These are phyloP conservation scores for Ricinus communis DNA, from an alignment of 345 rosid species.

Conservation along the genomic window DNA sequence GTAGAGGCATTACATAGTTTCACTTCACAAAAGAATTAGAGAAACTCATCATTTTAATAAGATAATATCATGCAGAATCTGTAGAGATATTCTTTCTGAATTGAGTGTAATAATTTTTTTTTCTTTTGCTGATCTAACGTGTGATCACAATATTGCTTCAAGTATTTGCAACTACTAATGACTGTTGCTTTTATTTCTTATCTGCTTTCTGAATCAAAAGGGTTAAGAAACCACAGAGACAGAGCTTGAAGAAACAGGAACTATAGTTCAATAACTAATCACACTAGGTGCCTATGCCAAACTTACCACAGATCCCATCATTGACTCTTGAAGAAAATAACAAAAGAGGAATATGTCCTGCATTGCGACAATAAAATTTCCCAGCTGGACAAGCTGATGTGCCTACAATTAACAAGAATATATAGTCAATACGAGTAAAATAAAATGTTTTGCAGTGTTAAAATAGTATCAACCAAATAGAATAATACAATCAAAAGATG, in stretches of 20 bases:
- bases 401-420: conserved; percentile 42
- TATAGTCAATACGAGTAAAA: background rate
- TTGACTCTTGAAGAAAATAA: conserved; percentile 90
- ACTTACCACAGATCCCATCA: conserved; percentile 92
- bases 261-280: background rate
- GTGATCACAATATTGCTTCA: background rate
- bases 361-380: conserved; percentile 79
- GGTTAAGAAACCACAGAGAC: too few relatives aligned
- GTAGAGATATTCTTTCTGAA: background rate
- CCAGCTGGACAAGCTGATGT: conserved; percentile 94
- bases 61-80: background rate
- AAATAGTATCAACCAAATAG: background rate
- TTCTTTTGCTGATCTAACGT: too few relatives aligned
- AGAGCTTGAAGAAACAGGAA: too few relatives aligned
- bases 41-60: background rate
- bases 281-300: background rate
- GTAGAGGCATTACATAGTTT: background rate
- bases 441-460: background rate
- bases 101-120: too few relatives aligned
- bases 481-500: background rate
- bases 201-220: background rate
- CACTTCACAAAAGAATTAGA: background rate
- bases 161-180: background rate
- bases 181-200: background rate
- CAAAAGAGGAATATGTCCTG: conserved; percentile 57